Base-by-base conservation (phyloP, 2,329 filamentous ascomycete species). In the Acephala macrosclerotiorum region DNA sequence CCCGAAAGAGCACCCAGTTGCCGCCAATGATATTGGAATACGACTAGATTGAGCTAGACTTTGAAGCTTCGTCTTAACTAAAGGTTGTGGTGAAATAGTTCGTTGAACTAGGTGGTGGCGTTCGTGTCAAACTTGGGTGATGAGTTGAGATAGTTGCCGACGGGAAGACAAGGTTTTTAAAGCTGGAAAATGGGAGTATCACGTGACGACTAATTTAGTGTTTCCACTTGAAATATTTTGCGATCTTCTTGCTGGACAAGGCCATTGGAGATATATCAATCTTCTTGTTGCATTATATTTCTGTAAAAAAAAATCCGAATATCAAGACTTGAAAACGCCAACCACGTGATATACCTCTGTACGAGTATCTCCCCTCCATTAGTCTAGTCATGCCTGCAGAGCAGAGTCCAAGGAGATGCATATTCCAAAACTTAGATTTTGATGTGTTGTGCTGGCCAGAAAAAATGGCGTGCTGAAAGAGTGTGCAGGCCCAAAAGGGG, bases 1-100 rank as follows among this genome's bases (percentile, higher is more conserved):
- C 38, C 57, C 42, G 25, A 66, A 58, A 20, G 8, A 61, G 58
- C 40, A 59, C 49, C 58, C 11, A 9, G 2, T 60, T 49, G 40
- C 58, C 58, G 58, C 58, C 58, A 60, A 60, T 60, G 45, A 51
- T 36, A 60, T 60, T 49, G 40, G 16, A 7, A 60, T 49, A 16
- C 58, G 14, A 60, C 42, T 36, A 16, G 38, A 60, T 33, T 25
- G 22, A 25, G 45, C 42, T 51, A 26, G n/a, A 36, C 14, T 35
- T 2, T 60, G 58, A 60, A 60, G 58, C 58, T 26, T 60, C 45
- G 29, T 42, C 22, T 36, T 3, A 38, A 47, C 14, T 36, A 5
- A 12, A 7, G 55, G 35, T 22, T 16, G 33, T 57, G 18, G 11
- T 33, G 26, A 29, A 53, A 18, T 22, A 38, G 55, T 57, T 57